These are phyloP conservation scores for Alnus glutinosa DNA, from an alignment of 306 rosid genomes.

Conservation along the genomic window DNA sequence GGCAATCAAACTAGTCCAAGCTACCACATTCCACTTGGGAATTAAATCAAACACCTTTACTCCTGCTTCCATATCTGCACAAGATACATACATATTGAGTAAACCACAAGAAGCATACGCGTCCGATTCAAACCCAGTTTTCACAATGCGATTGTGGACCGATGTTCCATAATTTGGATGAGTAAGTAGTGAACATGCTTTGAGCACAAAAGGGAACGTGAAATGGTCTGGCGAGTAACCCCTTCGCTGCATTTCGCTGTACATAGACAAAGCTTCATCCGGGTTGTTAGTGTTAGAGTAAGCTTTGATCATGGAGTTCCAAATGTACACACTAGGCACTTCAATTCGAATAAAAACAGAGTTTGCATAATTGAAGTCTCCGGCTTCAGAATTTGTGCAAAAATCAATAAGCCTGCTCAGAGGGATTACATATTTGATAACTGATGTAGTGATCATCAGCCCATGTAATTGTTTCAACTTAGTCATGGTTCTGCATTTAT, in stretches of 20 bases:
- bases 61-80: conserved; percentile 38
- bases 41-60: conserved; percentile 62
- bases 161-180: conserved; percentile 46
- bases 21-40: conserved; percentile 73
- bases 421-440: conserved; percentile 45
- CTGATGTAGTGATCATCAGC: conserved; percentile 50
- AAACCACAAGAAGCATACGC: conserved; percentile 58
- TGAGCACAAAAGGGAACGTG: conserved; percentile 72
- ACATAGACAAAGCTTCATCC: conserved; percentile 33
- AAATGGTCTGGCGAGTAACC: conserved; percentile 66
- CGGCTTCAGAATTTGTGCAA: conserved; percentile 23
- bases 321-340: conserved; percentile 59
- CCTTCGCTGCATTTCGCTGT: conserved; percentile 44
- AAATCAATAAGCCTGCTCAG: conserved; percentile 37
- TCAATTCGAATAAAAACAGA: conserved; percentile 47
- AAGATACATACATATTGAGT: conserved; percentile 58
- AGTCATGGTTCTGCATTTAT: conserved; percentile 51
- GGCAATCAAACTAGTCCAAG: conserved; percentile 77
- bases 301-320: conserved; percentile 76
- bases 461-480: conserved; percentile 59
- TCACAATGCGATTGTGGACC: conserved; percentile 52
- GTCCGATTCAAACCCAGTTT: conserved; percentile 63
- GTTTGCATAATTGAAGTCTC: conserved; percentile 57
- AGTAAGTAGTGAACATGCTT: conserved; percentile 42
- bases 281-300: conserved; percentile 52